Evolutionary conservation across 202 grass and related monocot species (phyloP), one percentile per base, ranked within the genome.

Genomic region (Dendrocalamus latiflorus): DNA sequence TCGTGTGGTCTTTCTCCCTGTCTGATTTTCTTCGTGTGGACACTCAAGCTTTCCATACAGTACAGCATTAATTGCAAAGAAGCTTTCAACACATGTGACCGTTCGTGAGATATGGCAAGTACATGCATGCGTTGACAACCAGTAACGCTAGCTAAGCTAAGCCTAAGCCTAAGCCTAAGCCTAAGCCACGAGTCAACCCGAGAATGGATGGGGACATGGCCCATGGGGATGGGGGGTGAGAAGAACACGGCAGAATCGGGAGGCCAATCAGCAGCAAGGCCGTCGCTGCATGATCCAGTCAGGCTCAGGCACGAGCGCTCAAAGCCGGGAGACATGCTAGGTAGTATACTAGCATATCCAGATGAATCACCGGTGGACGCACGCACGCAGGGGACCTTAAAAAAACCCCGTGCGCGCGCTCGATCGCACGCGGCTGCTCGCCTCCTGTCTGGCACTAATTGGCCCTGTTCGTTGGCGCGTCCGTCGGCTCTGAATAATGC

Each of bases 401-500:
- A 38, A 85, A 57, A 11, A 0, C 4, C 64, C 18, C 20, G 30
- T 17, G 58, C 20, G 56, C 59, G 80, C 68, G 67, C 42, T 60
- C 55, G 65, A 37, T 72, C 13, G 68, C 65, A 34, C 25, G 78
- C 79, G 26, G 79, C 68, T 49, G 28, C 21, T 15, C 18, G n/a
- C 25, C 34, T 34, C 7, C 39, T 82, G 80, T n/a, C 69, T 74
- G 66, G 36, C 88, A 78, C 72, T 74, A 34, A 89, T 77, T 81
- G 77, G 28, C 28, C 28, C 30, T 30, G 30, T 30, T 30, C 30
- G 30, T 3, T 30, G 3, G 30, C 30, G 30, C 30, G 0, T 30
- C 30, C 30, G 30, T 30, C 30, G 30, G 83, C 56, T 17, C 55
- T 49, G 80, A 82, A 79, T 89, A 85, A 85, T 89, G 76, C 81